Percentiles rank a stretch among this genome's conserved stretches.
Conservation (phyloP, 257 asterid species). For the Plantago major region DNA sequence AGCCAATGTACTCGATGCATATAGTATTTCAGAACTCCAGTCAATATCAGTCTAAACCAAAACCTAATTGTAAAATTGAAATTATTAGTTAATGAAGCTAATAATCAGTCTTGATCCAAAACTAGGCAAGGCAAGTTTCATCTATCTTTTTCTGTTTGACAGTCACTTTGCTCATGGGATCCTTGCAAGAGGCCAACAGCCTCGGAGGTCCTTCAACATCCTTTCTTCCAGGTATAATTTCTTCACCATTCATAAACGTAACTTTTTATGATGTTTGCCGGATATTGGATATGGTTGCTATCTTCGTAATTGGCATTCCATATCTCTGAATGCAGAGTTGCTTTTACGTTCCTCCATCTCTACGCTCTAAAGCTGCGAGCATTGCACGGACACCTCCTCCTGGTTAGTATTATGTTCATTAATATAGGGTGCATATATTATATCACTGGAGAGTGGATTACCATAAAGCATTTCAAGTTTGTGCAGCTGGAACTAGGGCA, state of each 20-base stretch:
- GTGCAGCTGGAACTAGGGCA: conserved; percentile 40
- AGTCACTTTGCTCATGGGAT: conserved; percentile 69
- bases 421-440: background rate
- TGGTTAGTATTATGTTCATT: conserved; percentile 39
- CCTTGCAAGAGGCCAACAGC: conserved; percentile 76
- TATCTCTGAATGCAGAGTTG: conserved; percentile 44
- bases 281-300: background rate
- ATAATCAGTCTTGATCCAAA: too few relatives aligned
- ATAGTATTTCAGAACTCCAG: too few relatives aligned
- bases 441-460: background rate
- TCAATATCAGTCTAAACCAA: too few relatives aligned
- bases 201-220: conserved; percentile 59
- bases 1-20: too few relatives aligned
- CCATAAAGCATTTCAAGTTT: conserved; percentile 12
- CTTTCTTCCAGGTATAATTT: conserved; percentile 52
- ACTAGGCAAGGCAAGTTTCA: too few relatives aligned
- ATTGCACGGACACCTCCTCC: conserved; percentile 54
- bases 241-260: background rate
- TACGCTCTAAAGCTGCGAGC: conserved; percentile 47
- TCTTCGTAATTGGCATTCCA: background rate
- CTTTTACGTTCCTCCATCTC: conserved; percentile 52
- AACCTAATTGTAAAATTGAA: too few relatives aligned
- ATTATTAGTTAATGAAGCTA: too few relatives aligned
- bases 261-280: background rate
- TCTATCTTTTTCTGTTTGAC: conserved; percentile 6